These are phyloP conservation scores for Boletus eberwhitei DNA, from an alignment of 768 basidiomycete species.

Conservation along the genomic window DNA sequence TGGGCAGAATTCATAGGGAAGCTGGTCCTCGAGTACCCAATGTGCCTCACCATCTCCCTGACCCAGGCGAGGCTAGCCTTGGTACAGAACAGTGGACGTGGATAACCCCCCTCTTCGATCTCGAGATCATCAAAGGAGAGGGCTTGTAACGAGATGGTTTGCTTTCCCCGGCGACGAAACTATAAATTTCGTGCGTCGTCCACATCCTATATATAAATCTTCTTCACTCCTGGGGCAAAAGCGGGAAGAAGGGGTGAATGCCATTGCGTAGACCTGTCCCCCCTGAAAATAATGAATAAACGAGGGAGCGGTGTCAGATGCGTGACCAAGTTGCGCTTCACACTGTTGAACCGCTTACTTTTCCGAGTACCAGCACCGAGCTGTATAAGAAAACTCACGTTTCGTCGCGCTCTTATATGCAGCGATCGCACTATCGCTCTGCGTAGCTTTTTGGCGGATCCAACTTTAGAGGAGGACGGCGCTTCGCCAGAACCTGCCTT, in stretches of 20 bases:
- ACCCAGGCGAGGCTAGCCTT: constrained; percentile 49
- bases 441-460: constrained; percentile 55
- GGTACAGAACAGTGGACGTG: constrained; percentile 60
- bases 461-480: constrained; percentile 58
- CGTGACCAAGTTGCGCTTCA: constrained; percentile 57
- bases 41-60: constrained; percentile 52
- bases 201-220: constrained; percentile 55
- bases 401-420: constrained; percentile 68
- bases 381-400: constrained; percentile 10
- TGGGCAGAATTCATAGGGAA: constrained; percentile 44
- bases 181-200: constrained; percentile 18
- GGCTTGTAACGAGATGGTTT: constrained; percentile 44
- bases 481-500: constrained; percentile 35
- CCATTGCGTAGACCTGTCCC: constrained; percentile 13
- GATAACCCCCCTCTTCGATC: constrained; percentile 47
- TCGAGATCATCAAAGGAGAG: constrained; percentile 43
- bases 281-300: constrained; percentile 40
- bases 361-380: constrained; percentile 30
- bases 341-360: constrained; percentile 59
- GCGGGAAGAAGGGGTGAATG: not conserved
- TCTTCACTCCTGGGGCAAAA: constrained; percentile 22
- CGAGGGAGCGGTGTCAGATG: constrained; percentile 45
- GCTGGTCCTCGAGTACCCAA: constrained; percentile 39
- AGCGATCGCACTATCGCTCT: constrained; percentile 60
- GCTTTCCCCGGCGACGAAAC: constrained; percentile 1